Evolutionary conservation across 306 rosid species (phyloP), one percentile per base, ranked within the genome.

Genomic region (Corylus americana): DNA sequence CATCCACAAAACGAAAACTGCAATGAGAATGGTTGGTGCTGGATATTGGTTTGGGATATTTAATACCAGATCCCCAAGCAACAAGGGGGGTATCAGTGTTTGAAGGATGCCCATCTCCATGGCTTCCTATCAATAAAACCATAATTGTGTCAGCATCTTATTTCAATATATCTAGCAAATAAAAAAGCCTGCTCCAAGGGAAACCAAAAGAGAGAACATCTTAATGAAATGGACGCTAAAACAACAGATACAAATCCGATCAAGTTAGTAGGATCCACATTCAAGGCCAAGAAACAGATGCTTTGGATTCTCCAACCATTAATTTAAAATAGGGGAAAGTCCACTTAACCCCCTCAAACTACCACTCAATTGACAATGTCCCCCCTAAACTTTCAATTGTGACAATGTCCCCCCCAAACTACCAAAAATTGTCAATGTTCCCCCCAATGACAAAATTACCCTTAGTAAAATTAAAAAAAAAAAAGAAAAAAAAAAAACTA

Each of bases 31-130:
- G 97, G 84, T 90, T 89, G 83, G 88, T 88, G 91, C 88, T 71
- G 42, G 94, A 90, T 66, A 83, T 61, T 67, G 90, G 89, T 88
- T 82, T 90, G 57, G 98, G 98, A 85, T 87, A 73, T 80, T 90
- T 85, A 75, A 93, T 87, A 77, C 98, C 98, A 69, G 98, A 94
- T 77, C 98, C 98, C 98, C 98, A 93, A 12, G 83, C 97, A 85
- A 93, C 98, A 85, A 93, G 95, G 76, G 98, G 97, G 51, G 98
- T 93, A 78, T 93, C 98, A 4, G 98, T 93, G 84, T 93, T 93
- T 74, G 98, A 51, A 75, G 97, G 97, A 89, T 93, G 98, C 75
- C 98, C 98, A 77, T 93, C 98, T 72, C 98, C 98, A 59, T 93
- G 98, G 88, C 97, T 93, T 79, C 98, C 98, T 91, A 72, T 74